Evolutionary conservation across 805 yeast genomes (phyloP), one percentile per base, ranked within the genome.

Genomic region (Candida verbasci): DNA sequence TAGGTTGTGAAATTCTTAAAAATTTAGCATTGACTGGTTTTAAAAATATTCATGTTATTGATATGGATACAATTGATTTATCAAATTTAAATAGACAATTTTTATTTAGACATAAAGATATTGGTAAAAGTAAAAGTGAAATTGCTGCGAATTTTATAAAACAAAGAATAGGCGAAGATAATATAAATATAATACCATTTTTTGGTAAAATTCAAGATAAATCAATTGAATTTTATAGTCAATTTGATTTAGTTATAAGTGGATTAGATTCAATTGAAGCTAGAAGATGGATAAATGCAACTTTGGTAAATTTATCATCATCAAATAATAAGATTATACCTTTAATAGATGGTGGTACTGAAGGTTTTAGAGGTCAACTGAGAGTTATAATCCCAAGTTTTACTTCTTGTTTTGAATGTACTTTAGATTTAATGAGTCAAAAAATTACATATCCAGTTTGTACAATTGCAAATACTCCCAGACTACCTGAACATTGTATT

Each of bases 271-370:
- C 85, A 34, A 81, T 93, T 5, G 91, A 82, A 49, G 96, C 97
- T 0, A 68, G 98, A 24, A 62, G 97, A 33, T 89, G 95, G 91
- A 82, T 91, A 44, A 91, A 91, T 57, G 69, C 72, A 6, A 60
- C 76, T 10, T 58, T 91, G 18, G 77, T 85, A 1, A 68, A 76
- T 8, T 49, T 89, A 44, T n/a, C n/a, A n/a, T n/a, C n/a, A n/a
- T n/a, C n/a, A n/a, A n/a, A n/a, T n/a, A n/a, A 54, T 21, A 48
- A 50, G 12, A 38, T 67, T 12, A 56, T 67, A 2, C 73, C 73
- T 1, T 40, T 91, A 53, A 78, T 93, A 11, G 98, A 91, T 55
- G 97, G 97, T 3, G 98, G 97, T 3, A 84, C 96, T 0, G 97
- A 91, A 53, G 97, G 97, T 0, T 82, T 91, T 52, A 74, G 84